Percentiles rank a stretch among this genome's conserved stretches.
Conservation (phyloP, 1,284 basidiomycete species). For the Flammula alnicola region DNA sequence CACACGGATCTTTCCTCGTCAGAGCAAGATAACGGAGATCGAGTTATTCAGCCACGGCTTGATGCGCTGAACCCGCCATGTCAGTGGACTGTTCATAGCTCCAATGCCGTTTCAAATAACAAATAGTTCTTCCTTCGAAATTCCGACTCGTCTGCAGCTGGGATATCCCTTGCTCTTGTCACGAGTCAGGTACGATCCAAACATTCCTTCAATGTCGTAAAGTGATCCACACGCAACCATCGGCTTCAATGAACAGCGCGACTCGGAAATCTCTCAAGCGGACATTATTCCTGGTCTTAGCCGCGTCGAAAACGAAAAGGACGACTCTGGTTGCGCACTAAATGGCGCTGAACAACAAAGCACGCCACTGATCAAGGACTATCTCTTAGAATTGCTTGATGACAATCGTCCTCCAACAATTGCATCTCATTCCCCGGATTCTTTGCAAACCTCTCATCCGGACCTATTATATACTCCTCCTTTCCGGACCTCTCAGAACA, state of each 20-base stretch:
- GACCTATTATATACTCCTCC: conserved; percentile 7
- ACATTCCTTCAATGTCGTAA: conserved; percentile 8
- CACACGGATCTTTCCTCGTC: conserved; percentile 16
- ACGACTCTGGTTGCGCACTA: conserved; percentile 3
- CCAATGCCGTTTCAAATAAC: conserved; percentile 7
- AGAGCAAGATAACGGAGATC: conserved; percentile 13
- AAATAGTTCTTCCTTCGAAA: conserved; percentile 5
- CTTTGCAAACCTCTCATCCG: conserved; percentile 7
- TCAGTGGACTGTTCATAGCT: conserved; percentile 15
- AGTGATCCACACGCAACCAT: conserved; percentile 10
- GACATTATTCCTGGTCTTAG: conserved; percentile 12
- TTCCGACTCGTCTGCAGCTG: conserved; percentile 9
- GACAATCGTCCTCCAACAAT: conserved; percentile 4
- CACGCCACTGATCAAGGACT: not conserved
- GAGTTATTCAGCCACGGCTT: conserved; percentile 4
- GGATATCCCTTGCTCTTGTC: conserved; percentile 4
- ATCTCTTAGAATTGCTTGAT: conserved; percentile 1
- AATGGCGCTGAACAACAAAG: conserved; percentile 5
- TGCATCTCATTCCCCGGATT: conserved; percentile 5
- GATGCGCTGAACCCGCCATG: conserved; percentile 15
- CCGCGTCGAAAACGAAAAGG: conserved; percentile 3
- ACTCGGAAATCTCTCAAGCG: conserved; percentile 4
- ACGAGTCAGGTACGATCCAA: conserved; percentile 15
- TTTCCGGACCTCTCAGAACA: conserved; percentile 1
- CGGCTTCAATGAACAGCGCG: conserved; percentile 13